Base-by-base conservation (phyloP, 768 basidiomycete genomes). In the Boletus edulis region DNA sequence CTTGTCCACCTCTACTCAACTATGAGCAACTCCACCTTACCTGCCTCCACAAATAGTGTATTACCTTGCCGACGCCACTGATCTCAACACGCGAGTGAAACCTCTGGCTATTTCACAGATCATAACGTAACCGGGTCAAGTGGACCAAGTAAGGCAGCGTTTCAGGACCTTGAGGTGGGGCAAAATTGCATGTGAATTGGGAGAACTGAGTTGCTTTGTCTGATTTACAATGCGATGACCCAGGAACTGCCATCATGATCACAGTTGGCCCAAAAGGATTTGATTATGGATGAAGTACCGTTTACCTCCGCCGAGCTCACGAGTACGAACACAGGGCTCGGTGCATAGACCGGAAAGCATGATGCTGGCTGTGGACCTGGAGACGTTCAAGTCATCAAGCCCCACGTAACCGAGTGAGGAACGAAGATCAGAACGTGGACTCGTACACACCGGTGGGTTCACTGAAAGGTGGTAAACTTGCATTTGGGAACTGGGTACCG, bases 51-150 rank as follows among this genome's bases (percentile, higher is more conserved):
- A 43, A 29, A 46, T 29, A 35, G 18, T 18, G 9, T 6, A 53
- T 42, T 52, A 39, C 51, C 45, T 65, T 42, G 32, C 46, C 34
- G 44, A 52, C 51, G 63, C 54, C 62, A 62, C 57, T 54, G 46
- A 50, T 57, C 39, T 53, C 32, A 47, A 40, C 44, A 39, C 5
- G 41, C 24, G 22, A 40, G 39, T 42, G 45, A 35, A 15, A 38
- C 34, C 15, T 39, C 38, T 27, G 38, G 34, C 8, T 39, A 35
- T 49, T 42, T 49, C 51, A 37, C 43, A 40, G 34, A 31, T n/a
- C 12, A 24, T 40, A 32, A 63, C 63, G 63, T 63, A 58, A 63
- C 17, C 4, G 10, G 38, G 18, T 22, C 41, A 32, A 47, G 41
- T 14, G 8, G 27, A 24, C 10, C 27, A 37, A 22, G 24, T 47